Evolutionary conservation across 148 eudicot genomes (phyloP).

Genomic region (Rhododendron molle): DNA sequence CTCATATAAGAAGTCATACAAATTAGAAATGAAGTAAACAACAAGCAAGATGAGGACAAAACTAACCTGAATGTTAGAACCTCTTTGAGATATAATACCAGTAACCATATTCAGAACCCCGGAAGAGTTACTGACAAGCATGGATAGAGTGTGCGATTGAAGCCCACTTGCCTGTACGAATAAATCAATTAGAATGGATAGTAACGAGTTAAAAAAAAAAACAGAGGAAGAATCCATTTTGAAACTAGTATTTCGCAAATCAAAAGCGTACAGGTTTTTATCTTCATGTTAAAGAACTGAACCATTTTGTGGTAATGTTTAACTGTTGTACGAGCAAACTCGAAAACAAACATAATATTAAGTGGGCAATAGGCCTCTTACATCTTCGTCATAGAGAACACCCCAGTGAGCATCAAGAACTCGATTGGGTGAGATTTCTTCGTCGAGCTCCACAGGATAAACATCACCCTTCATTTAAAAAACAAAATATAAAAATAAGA

Average conservation of each 20-base stretch:
- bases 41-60: neutral
- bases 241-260: neutral
- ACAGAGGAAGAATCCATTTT: neutral
- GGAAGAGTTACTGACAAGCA: conserved; percentile 70
- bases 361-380: conserved; percentile 31
- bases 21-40: neutral
- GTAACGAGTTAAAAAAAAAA: neutral
- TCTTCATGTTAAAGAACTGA: neutral
- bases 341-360: neutral
- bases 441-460: conserved; percentile 77
- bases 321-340: neutral
- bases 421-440: conserved; percentile 38
- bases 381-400: conserved; percentile 77
- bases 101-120: conserved; percentile 85
- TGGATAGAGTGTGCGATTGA: conserved; percentile 75
- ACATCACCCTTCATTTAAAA: conserved; percentile 75
- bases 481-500: neutral
- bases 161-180: conserved; percentile 67
- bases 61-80: conserved; percentile 81
- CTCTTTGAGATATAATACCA: conserved; percentile 80
- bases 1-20: neutral
- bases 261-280: neutral
- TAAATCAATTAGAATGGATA: conserved; percentile 13
- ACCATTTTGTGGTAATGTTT: neutral
- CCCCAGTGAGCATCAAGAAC: conserved; percentile 99